Percentiles rank a stretch among this genome's conserved stretches.
Evolutionary conservation across 2,329 filamentous ascomycete genomes (phyloP).

Genomic region (Botrytis deweyae): DNA sequence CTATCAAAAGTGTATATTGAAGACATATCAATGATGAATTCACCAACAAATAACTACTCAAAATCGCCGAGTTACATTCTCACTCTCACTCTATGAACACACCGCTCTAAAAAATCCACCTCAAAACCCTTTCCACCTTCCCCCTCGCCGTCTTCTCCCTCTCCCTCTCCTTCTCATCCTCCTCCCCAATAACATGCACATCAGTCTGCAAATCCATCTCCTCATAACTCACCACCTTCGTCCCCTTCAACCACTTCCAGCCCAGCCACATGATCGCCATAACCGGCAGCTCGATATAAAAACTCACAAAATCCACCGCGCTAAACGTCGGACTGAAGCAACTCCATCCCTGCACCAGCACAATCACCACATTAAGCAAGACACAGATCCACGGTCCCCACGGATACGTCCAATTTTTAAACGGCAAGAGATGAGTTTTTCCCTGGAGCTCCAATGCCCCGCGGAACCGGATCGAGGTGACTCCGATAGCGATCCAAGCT

Average conservation of each 20-base stretch:
- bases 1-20: background rate
- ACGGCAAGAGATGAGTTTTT: constrained; percentile 61
- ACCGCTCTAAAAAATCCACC: constrained; percentile 36
- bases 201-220: constrained; percentile 54
- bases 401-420: constrained; percentile 67
- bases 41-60: too few relatives aligned
- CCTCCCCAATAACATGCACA: constrained; percentile 41
- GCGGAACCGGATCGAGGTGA: constrained; percentile 66
- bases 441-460: constrained; percentile 55
- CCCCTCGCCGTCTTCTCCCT: constrained; percentile 33
- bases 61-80: background rate
- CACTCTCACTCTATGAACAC: background rate
- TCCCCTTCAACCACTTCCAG: constrained; percentile 54
- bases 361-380: constrained; percentile 56
- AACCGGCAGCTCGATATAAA: constrained; percentile 61
- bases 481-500: constrained; percentile 63
- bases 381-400: constrained; percentile 58
- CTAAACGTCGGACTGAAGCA: constrained; percentile 60
- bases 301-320: constrained; percentile 60
- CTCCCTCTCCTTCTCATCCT: constrained; percentile 33
- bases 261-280: constrained; percentile 55
- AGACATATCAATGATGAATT: background rate
- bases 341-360: constrained; percentile 63
- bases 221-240: constrained; percentile 45
- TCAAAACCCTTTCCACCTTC: constrained; percentile 32